These are phyloP conservation scores for Coleophoma cylindrospora DNA, from an alignment of 2,329 filamentous ascomycete genomes.

Conservation along the genomic window DNA sequence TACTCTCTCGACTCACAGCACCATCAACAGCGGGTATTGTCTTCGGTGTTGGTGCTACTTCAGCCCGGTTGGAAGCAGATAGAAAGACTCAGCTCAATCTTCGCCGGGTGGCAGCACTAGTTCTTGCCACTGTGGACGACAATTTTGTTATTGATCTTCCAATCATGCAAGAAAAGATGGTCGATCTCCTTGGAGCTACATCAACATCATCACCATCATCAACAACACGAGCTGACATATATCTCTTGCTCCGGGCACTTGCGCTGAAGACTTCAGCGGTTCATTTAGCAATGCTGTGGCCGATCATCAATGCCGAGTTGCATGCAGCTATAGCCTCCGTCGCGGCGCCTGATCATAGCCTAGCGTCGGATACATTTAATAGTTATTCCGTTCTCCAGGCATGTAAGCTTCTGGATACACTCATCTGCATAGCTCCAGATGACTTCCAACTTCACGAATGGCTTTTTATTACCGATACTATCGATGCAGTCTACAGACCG, in stretches of 20 bases:
- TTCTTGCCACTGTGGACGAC: constrained; percentile 73
- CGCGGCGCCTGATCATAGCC: constrained; percentile 58
- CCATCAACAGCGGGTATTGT: constrained; percentile 94
- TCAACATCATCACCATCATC: constrained; percentile 89
- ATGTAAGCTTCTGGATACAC: constrained; percentile 85
- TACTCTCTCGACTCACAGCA: constrained; percentile 71
- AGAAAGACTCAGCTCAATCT: constrained; percentile 88
- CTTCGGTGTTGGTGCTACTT: constrained; percentile 95
- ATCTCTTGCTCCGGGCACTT: constrained; percentile 80
- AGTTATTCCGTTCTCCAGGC: constrained; percentile 78
- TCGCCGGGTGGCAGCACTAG: constrained; percentile 71
- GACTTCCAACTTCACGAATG: constrained; percentile 98
- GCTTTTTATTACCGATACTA: constrained; percentile 95
- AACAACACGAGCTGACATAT: constrained; percentile 81
- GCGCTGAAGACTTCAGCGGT: constrained; percentile 73
- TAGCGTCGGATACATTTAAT: constrained; percentile 66
- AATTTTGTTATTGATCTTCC: constrained; percentile 74
- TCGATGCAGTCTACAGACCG: constrained; percentile 88
- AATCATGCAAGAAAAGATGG: constrained; percentile 72
- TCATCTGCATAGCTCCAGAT: constrained; percentile 83
- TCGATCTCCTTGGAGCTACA: constrained; percentile 80
- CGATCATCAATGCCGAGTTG: constrained; percentile 80
- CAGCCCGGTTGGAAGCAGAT: constrained; percentile 90
- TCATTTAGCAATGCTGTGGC: constrained; percentile 84
- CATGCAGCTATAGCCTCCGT: constrained; percentile 75